Base-by-base conservation (phyloP, 83 land plant genomes). In the Diphasiastrum complanatum region DNA sequence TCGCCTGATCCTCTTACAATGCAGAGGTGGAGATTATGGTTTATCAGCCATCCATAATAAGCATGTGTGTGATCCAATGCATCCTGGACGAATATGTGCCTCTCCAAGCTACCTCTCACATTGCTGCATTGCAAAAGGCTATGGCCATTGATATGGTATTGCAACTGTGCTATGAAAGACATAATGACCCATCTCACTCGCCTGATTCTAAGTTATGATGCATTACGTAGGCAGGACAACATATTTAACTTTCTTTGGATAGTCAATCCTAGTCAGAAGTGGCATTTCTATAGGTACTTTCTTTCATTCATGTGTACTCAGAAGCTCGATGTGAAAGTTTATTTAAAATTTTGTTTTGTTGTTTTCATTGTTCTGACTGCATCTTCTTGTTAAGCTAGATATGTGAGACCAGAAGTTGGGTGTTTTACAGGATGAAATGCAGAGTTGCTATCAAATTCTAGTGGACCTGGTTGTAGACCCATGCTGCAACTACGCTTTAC, bases 1-100 rank as follows among this genome's bases (percentile, higher is more conserved):
- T 50, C 53, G 11, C 53, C 40, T 37, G 58, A 18, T 16, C 56
- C 69, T 53, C 30, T 32, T 55, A 14, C 31, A 22, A 28, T 51
- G 73, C 73, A 69, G 73, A 69, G 59, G 73, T 61, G 58, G 73
- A 60, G 67, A 61, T 69, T 50, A 20, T 69, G 67, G 66, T 20
- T 49, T 69, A 62, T 61, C 70, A 61, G 32, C 73, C 67, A 61
- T 69, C 73, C 4, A 57, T 69, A 48, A 51, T 69, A 61, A 40
- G 67, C 73, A 38, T 61, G 5, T 61, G 73, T 61, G 56, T 69
- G 53, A 60, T 69, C 53, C 73, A 69, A 61, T 69, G 73, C 58
- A 32, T 69, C 35, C 45, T 69, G 73, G 73, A 69, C 67, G 73
- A 69, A 61, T 33, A 32, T 49, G 23, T 61, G 58, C 73, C 73